phyloP scores from a whole-genome alignment of 345 rosid species.

The Excoecaria cochinchinensis region DNA sequence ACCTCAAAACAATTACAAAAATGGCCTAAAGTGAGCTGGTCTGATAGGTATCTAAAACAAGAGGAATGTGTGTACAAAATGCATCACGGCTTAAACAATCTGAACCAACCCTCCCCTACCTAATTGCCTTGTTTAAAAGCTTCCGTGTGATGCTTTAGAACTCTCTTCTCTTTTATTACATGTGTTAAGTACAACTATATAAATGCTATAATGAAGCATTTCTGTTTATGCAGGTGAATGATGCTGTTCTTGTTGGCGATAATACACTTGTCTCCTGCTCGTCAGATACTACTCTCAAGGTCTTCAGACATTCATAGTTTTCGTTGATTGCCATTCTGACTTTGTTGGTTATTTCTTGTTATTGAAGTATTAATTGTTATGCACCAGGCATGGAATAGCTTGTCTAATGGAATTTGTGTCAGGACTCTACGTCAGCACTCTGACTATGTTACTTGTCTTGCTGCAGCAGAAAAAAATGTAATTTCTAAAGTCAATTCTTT shows the following conservation, averaged over 20 bases:
- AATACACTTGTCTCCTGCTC: conserved; percentile 91
- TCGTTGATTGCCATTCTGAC: conserved; percentile 2
- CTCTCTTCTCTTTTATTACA: not conserved
- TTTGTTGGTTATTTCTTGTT: conserved; percentile 17
- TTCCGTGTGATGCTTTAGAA: conserved; percentile 7
- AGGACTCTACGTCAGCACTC: conserved; percentile 91
- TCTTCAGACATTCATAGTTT: conserved; percentile 25
- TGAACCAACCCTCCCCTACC: not conserved
- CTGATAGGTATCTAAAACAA: not conserved
- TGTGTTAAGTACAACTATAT: not conserved
- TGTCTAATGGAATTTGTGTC: conserved; percentile 80
- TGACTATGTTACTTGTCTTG: conserved; percentile 95
- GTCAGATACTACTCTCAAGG: conserved; percentile 96
- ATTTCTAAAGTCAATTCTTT: conserved; percentile 37
- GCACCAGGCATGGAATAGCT: conserved; percentile 79
- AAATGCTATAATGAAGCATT: not conserved
- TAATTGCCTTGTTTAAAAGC: not conserved
- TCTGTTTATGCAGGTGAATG: conserved; percentile 75
- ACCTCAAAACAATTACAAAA: not conserved
- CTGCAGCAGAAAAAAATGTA: conserved; percentile 91
- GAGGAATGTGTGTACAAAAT: not conserved
- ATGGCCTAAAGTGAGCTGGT: not conserved
- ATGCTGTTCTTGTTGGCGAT: conserved; percentile 73
- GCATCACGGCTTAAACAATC: not conserved
- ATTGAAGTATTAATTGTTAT: conserved; percentile 16